Evolutionary conservation across 176 grass and related monocot species (phyloP), one percentile per base, ranked within the genome.

Genomic region (Triticum monococcum): DNA sequence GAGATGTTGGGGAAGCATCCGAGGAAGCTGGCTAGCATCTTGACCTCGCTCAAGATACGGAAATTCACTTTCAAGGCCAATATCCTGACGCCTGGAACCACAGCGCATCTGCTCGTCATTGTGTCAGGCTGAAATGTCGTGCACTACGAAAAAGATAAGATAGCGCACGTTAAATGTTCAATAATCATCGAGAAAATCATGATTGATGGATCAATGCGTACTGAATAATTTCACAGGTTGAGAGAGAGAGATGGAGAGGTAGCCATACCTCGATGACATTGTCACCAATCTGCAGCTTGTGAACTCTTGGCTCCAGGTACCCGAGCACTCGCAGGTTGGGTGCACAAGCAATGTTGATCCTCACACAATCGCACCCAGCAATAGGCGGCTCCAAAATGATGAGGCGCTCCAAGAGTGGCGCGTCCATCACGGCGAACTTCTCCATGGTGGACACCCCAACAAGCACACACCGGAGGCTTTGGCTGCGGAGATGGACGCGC

Each of bases 1-100:
- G 71, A 74, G 10, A 87, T 7, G 40, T 78, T 22, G 28, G 89
- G 84, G 32, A 87, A 90, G 79, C 84, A 83, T 87, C 72, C 73
- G 14, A 87, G 57, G 46, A 83, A 79, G 37, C 18, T 62, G 79
- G 25, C 26, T 31, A 79, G 8, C 71, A 83, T 64, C 56, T 83
- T 68, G 13, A 72, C 31, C 26, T 79, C 50, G 3, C 3, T 41
- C 3, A 26, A n/a, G 68, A 38, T 54, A 40, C 32, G 20, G 4
- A 90, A 86, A 30, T 78, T 25, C 30, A 83, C 84, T 43, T 25
- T 25, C 5, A 89, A 41, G 7, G n/a, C 68, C 20, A 81, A 78
- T 28, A 66, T 75, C 25, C 31, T 81, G 18, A 89, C 2, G 4
- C 59, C 74, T 32, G 82, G 68, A 48, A 85, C 13, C 43, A 41